Evolutionary conservation across 805 yeast species (phyloP).

Genomic region (Barnettozyma pratensis): DNA sequence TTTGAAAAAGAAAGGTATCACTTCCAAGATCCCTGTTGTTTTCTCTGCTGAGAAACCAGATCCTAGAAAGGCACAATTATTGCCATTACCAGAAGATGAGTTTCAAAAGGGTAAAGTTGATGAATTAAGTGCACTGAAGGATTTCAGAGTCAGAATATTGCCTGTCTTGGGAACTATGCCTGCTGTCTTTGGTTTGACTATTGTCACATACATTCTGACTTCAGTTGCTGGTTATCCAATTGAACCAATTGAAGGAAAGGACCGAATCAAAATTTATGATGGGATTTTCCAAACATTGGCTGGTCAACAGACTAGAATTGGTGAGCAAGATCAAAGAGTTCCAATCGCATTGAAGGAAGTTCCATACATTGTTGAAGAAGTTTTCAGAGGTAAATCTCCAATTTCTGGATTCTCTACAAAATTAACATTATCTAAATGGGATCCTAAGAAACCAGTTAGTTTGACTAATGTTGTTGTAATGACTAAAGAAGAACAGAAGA

Average conservation of each 20-base stretch:
- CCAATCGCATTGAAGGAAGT: slow-evolving; percentile 70
- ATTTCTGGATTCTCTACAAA: slow-evolving; percentile 78
- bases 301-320: slow-evolving; percentile 80
- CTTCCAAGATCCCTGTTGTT: slow-evolving; percentile 74
- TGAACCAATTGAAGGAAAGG: slow-evolving; percentile 88
- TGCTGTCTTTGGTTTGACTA: slow-evolving; percentile 87
- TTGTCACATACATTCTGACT: slow-evolving; percentile 80
- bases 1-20: slow-evolving; percentile 73
- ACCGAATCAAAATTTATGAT: slow-evolving; percentile 80
- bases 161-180: slow-evolving; percentile 98
- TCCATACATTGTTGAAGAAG: slow-evolving; percentile 82
- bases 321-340: slow-evolving; percentile 66
- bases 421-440: slow-evolving; percentile 82
- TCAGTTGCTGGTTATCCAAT: slow-evolving; percentile 81
- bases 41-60: slow-evolving; percentile 96
- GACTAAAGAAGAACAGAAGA: slow-evolving; percentile 81
- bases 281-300: slow-evolving; percentile 76
- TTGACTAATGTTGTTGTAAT: slow-evolving; percentile 79
- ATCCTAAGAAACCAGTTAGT: slow-evolving; percentile 55
- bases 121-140: slow-evolving; percentile 79
- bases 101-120: slow-evolving; percentile 77
- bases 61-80: slow-evolving; percentile 81
- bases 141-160: slow-evolving; percentile 88
- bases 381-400: slow-evolving; percentile 89
- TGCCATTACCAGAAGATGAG: slow-evolving; percentile 83